Conservation (phyloP, 495 filamentous ascomycete genomes). For the Endocarpon pusillum region DNA sequence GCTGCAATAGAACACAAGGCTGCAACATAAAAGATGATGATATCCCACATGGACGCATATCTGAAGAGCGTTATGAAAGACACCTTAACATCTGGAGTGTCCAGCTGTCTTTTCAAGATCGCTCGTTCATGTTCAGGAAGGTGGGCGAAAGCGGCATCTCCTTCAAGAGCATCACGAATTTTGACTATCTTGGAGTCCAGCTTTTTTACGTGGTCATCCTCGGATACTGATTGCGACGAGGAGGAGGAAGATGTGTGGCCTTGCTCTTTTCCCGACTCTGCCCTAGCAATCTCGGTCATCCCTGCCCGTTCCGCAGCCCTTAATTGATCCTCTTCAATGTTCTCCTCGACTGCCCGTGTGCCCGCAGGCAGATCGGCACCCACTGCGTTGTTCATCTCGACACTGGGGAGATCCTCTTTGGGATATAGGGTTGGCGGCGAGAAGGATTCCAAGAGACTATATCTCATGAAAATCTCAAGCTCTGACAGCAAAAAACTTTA, state of each 20-base stretch:
- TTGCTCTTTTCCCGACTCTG: background rate
- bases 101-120: slow-evolving; percentile 54
- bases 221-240: background rate
- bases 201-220: slow-evolving; percentile 1
- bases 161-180: slow-evolving; percentile 9
- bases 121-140: slow-evolving; percentile 33
- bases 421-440: too few species aligned
- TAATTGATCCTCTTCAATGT: background rate
- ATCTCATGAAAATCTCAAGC: too few species aligned
- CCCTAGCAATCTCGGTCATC: background rate
- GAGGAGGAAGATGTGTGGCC: background rate
- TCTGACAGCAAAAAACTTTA: too few species aligned
- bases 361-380: background rate
- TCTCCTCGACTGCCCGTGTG: background rate
- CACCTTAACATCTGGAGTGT: slow-evolving; percentile 46
- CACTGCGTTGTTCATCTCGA: background rate
- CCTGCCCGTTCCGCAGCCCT: background rate
- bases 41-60: slow-evolving; percentile 54
- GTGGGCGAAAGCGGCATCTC: slow-evolving; percentile 22
- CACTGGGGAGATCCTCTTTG: background rate
- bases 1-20: slow-evolving; percentile 44
- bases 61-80: slow-evolving; percentile 45
- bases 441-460: too few species aligned
- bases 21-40: slow-evolving; percentile 43
- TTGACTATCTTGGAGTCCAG: slow-evolving; percentile 1